Evolutionary conservation across 139 green algal genomes (phyloP).

Genomic region (Chlorella sp.): DNA sequence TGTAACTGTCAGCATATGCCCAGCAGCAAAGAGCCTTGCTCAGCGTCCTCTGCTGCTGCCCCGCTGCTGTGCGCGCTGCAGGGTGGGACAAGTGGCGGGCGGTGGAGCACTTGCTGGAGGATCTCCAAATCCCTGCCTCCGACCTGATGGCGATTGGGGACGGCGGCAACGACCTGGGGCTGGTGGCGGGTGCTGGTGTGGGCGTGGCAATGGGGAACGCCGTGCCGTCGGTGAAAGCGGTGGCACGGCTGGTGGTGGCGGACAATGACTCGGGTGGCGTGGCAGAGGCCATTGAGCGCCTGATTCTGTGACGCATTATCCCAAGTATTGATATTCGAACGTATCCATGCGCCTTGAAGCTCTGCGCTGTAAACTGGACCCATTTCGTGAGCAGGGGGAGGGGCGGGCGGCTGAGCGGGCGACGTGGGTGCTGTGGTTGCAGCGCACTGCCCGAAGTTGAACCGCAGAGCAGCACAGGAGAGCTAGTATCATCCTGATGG

Average conservation of each 20-base stretch:
- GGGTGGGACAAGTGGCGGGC: slow-evolving; percentile 88
- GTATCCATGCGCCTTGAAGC: too few species aligned
- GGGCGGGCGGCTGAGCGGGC: too few species aligned
- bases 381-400: not conserved
- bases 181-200: slow-evolving; percentile 80
- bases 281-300: slow-evolving; percentile 91
- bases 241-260: slow-evolving; percentile 61
- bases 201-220: slow-evolving; percentile 98
- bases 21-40: not conserved
- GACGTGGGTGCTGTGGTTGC: not conserved
- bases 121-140: slow-evolving; percentile 21
- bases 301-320: slow-evolving; percentile 70
- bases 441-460: too few species aligned
- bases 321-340: not conserved
- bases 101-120: slow-evolving; percentile 59
- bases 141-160: slow-evolving; percentile 92
- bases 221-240: slow-evolving; percentile 68
- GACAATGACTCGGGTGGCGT: slow-evolving; percentile 91
- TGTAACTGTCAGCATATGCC: not conserved
- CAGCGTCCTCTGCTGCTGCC: not conserved
- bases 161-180: slow-evolving; percentile 83
- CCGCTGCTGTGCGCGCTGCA: not conserved
- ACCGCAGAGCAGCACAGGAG: too few species aligned
- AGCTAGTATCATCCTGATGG: too few species aligned
- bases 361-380: not conserved